Evolutionary conservation across 2,329 filamentous ascomycete genomes (phyloP).

Genomic region (Fusarium nisikadoi): DNA sequence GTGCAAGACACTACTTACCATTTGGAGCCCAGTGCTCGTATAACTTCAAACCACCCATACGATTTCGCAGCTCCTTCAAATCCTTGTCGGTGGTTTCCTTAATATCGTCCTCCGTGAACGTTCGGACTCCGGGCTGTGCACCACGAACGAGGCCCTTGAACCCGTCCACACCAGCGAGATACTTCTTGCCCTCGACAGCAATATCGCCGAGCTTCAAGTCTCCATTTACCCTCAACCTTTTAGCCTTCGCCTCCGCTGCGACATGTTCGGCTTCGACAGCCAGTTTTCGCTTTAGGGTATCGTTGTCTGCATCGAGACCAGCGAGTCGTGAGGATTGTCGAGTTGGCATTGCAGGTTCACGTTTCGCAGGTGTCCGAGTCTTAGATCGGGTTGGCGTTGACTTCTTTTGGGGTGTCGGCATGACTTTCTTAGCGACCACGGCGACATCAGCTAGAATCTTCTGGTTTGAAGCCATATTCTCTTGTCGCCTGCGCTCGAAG

Average conservation of each 20-base stretch:
- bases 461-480: constrained; percentile 89
- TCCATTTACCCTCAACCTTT: constrained; percentile 64
- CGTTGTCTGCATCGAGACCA: constrained; percentile 61
- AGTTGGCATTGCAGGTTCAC: constrained; percentile 60
- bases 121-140: constrained; percentile 83
- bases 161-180: constrained; percentile 74
- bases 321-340: constrained; percentile 69
- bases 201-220: constrained; percentile 80
- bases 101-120: constrained; percentile 86
- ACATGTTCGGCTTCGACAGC: constrained; percentile 61
- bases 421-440: constrained; percentile 74
- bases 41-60: constrained; percentile 79
- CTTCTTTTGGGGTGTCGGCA: constrained; percentile 64
- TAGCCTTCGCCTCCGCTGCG: constrained; percentile 61
- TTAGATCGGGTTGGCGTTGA: constrained; percentile 50
- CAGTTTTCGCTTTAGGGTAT: constrained; percentile 60
- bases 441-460: constrained; percentile 82
- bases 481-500: constrained; percentile 85
- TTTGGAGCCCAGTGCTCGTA: constrained; percentile 88
- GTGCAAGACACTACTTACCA: constrained; percentile 58
- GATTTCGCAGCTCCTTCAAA: constrained; percentile 76
- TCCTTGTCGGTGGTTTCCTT: constrained; percentile 81
- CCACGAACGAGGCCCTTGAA: constrained; percentile 68
- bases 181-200: constrained; percentile 81
- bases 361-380: constrained; percentile 56